phyloP scores from a whole-genome alignment of 2,329 filamentous ascomycete genomes.

The Apiospora kogelbergensis region DNA sequence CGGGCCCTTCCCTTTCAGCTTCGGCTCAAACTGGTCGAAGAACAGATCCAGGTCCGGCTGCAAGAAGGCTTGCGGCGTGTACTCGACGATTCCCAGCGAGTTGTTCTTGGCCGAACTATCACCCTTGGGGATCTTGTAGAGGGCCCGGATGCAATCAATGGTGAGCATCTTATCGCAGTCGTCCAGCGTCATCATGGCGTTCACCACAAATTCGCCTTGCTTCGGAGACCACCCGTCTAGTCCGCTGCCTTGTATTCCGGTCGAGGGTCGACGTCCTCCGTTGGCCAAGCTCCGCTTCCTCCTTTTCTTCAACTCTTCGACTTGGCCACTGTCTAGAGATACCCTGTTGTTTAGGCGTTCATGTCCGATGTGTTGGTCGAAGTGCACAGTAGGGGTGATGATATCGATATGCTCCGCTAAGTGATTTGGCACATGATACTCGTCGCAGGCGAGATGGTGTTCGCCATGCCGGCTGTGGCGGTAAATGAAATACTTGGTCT shows the following conservation, averaged over 20 bases:
- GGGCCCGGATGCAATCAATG: slow-evolving; percentile 52
- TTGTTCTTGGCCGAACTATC: slow-evolving; percentile 37
- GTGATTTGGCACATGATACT: slow-evolving; percentile 40
- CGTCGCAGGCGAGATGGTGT: slow-evolving; percentile 40
- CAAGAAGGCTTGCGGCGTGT: slow-evolving; percentile 53
- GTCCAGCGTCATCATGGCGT: slow-evolving; percentile 29
- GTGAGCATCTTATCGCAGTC: slow-evolving; percentile 57
- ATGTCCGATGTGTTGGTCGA: slow-evolving; percentile 49
- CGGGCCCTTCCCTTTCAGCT: slow-evolving; percentile 40
- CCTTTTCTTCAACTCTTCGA: slow-evolving; percentile 25
- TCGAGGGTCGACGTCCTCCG: slow-evolving; percentile 19
- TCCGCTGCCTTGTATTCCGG: slow-evolving; percentile 30
- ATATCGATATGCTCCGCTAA: slow-evolving; percentile 40
- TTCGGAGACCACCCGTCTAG: slow-evolving; percentile 28
- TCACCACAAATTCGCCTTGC: slow-evolving; percentile 29
- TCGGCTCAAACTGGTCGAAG: slow-evolving; percentile 44
- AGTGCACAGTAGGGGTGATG: slow-evolving; percentile 40
- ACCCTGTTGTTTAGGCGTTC: slow-evolving; percentile 23
- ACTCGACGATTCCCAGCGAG: slow-evolving; percentile 54
- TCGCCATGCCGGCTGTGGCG: slow-evolving; percentile 37
- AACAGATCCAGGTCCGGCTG: slow-evolving; percentile 49
- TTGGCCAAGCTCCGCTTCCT: slow-evolving; percentile 19
- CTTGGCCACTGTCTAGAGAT: slow-evolving; percentile 22
- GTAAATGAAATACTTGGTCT: slow-evolving; percentile 53
- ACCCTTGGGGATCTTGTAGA: slow-evolving; percentile 44